phyloP scores from a whole-genome alignment of 208 protist species.

The Tetramitus jugosus region DNA sequence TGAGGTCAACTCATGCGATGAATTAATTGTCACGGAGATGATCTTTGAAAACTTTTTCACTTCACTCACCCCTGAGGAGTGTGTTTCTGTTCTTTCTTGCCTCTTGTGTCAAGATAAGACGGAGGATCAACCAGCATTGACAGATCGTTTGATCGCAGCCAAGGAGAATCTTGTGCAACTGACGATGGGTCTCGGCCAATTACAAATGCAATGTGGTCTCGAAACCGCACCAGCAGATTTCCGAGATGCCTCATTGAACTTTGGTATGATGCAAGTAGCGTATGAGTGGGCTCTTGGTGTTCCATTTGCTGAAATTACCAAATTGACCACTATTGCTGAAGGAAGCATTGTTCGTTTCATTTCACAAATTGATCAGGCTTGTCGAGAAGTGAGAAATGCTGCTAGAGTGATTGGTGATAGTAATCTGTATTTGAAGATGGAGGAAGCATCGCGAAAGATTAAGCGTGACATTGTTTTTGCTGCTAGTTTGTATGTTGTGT shows the following conservation, averaged over 20 bases:
- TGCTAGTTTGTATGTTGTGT: constrained; percentile 23
- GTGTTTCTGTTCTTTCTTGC: constrained; percentile 51
- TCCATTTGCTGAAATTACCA: constrained; percentile 22
- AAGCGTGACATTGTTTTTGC: constrained; percentile 33
- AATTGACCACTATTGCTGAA: constrained; percentile 27
- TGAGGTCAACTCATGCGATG: constrained; percentile 25
- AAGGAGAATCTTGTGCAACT: constrained; percentile 18
- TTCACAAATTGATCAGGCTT: constrained; percentile 22
- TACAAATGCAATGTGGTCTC: constrained; percentile 25
- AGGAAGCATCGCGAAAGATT: constrained; percentile 27
- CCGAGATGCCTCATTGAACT: constrained; percentile 21
- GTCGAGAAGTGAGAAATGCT: constrained; percentile 30
- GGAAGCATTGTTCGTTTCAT: constrained; percentile 31
- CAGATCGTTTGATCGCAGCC: background rate
- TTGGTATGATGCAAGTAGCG: constrained; percentile 21
- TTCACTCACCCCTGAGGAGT: constrained; percentile 40
- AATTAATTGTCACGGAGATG: constrained; percentile 57
- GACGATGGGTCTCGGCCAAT: background rate
- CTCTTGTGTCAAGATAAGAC: constrained; percentile 17
- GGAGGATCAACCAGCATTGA: background rate
- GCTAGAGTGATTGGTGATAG: constrained; percentile 32
- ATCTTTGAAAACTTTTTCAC: constrained; percentile 62
- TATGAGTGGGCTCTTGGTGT: constrained; percentile 29
- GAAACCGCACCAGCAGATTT: constrained; percentile 23
- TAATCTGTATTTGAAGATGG: constrained; percentile 27